Conservation (phyloP, 352 stramenopile species). For the Pythium utonaiense region DNA sequence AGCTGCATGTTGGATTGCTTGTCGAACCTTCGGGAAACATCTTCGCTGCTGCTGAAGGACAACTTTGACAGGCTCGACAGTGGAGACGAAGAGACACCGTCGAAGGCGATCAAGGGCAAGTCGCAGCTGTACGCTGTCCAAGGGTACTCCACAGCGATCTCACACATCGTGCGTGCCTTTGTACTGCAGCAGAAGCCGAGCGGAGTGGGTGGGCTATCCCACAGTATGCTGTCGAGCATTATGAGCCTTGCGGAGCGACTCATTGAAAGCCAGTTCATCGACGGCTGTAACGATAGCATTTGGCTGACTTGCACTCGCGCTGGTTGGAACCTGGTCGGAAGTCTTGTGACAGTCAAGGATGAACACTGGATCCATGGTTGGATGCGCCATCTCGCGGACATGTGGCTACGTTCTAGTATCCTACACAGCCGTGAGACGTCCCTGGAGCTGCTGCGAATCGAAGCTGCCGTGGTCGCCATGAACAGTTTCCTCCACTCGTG, state of each 20-base stretch:
- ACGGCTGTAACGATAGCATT: constrained; percentile 72
- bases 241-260: constrained; percentile 67
- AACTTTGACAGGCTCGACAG: constrained; percentile 8
- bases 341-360: constrained; percentile 62
- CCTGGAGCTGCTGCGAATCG: constrained; percentile 77
- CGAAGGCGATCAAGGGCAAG: constrained; percentile 38
- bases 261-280: constrained; percentile 76
- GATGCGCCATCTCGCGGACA: constrained; percentile 51
- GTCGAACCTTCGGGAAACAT: constrained; percentile 21
- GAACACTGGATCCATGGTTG: constrained; percentile 55
- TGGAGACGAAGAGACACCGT: constrained; percentile 14
- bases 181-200: constrained; percentile 11
- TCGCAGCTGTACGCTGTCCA: constrained; percentile 73
- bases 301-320: constrained; percentile 86
- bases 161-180: constrained; percentile 27
- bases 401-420: constrained; percentile 77
- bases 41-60: constrained; percentile 25
- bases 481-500: constrained; percentile 52
- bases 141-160: constrained; percentile 60
- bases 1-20: constrained; percentile 25
- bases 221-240: constrained; percentile 56
- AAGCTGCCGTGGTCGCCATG: constrained; percentile 70
- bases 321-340: constrained; percentile 76
- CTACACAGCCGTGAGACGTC: constrained; percentile 79
- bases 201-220: constrained; percentile 31